Base-by-base conservation (phyloP, 768 basidiomycete species). In the Xerocomus spinulosus region DNA sequence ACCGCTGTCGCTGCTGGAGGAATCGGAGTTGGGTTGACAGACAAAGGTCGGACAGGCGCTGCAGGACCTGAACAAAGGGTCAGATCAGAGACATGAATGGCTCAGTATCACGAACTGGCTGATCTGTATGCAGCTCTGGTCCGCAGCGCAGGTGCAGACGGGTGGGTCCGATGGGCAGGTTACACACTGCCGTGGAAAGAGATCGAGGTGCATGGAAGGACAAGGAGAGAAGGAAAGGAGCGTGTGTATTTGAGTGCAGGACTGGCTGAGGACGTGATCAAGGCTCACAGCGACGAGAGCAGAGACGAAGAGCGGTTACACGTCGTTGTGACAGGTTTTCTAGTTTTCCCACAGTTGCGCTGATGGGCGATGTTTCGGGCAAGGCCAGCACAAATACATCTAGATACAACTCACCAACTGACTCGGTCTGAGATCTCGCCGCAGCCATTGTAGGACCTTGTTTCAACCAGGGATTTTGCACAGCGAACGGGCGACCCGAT, bases 91-190 rank as follows among this genome's bases (percentile, higher is more conserved):
- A 21, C 20, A 48, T n/a, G 36, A 40, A 18, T n/a, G 23, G 21
- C 23, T 13, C 29, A 34, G 36, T 24, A 25, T 15, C 3, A 70
- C 74, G 26, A 32, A 85, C 87, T 78, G 77, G 61, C 72, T 76
- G 49, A 80, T 82, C 51, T 75, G 72, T 49, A 82, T 59, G 62
- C 87, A 90, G 15, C 70, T 69, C 67, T 88, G 68, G 61, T 72
- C 69, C 9, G 75, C 51, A 32, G 66, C 56, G 56, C 86, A 89
- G 48, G 70, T 71, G 68, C 85, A 87, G 28, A 70, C 49, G 1
- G 66, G 71, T 0, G 73, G 68, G 35, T 75, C 72, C 17, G 70
- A 56, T 14, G 74, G 70, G 60, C 85, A 86, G 34, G 65, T 44
- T 30, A 80, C 70, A 57, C 82, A 84, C 54, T 73, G 69, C 49